Base-by-base conservation (phyloP, 2,329 filamentous ascomycete species). In the Penicillium expansum region DNA sequence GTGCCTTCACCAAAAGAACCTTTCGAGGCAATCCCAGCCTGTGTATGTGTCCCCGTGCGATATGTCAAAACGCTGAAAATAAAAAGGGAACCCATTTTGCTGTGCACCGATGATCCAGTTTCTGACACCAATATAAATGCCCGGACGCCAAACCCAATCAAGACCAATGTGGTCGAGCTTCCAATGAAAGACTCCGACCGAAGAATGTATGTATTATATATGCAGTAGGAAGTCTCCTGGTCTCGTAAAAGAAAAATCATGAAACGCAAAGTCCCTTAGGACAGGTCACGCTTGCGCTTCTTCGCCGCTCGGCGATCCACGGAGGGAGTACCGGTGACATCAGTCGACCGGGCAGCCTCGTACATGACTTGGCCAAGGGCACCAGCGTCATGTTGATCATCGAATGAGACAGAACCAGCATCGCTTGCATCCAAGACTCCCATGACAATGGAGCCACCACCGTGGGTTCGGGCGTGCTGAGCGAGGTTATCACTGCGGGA, bases 401-500 rank as follows among this genome's bases (percentile, higher is more conserved):
- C 73, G 44, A 62, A 72, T 24, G 64, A 62, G 7, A 74, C 75
- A 48, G 73, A 67, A 51, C 70, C 64, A 24, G 79, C 66, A 59
- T 91, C 88, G 42, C 83, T 83, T 54, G 88, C 84, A 63, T 93
- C 90, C 48, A 95, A 82, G 48, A 97, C 83, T 69, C 91, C 90
- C 88, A 97, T 93, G 69, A 95, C 87, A 64, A 97, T 90, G 59
- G 92, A 90, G 60, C 92, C 91, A 57, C 87, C 89, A 55, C 92
- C 92, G 71, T 99, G 94, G 5, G 94, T 99, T 62, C 94, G 87
- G 62, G 94, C 88, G 74, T 99, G 94, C 79, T 99, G 94, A 24
- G 92, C 90, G 16, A 99, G 85, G 81, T 99, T 99, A 79, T 99
- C 94, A 67, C 91, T 96, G 69, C 94, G 89, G 20, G 93, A 97